Evolutionary conservation across 208 protist species (phyloP), one percentile per base, ranked within the genome.

Genomic region (Wallacemonas rigidus): DNA sequence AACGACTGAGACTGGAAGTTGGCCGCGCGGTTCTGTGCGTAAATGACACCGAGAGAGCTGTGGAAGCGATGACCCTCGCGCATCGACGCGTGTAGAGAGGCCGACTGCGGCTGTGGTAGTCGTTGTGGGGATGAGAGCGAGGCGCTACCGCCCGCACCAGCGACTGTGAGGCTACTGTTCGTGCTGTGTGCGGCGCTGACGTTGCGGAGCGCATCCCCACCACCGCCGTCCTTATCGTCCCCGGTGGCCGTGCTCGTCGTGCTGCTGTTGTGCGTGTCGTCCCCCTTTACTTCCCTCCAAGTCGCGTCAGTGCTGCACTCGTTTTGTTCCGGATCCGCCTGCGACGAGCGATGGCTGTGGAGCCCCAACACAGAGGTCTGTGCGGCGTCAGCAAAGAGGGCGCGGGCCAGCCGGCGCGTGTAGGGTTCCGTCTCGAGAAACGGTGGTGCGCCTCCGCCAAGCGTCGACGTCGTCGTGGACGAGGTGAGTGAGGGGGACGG

Each of bases 1-100:
- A 97, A 97, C 1, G 80, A 82, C 47, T 81, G 67, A 40, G 86
- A 88, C 39, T 64, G 77, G 75, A 97, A 97, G 77, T 97, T 97
- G 45, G 82, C 75, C 4, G 76, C 77, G 51, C 87, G 82, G 75
- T 97, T 97, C 67, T 75, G 73, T 65, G 91, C 87, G 74, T 88
- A 97, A 3, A 97, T 85, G 47, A 96, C 93, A 35, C 90, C 86
- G 35, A 93, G 80, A 9, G 87, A 86, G 36, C 80, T 83, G 38
- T 80, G 75, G 76, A 87, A 94, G 26, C 86, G 86, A 38, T 72
- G 74, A 14, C 70, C 75, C 50, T 95, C 92, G 7, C 39, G 35
- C 7, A 17, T 55, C 17, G 60, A 3, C 2, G 60, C 9, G 39
- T 4, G 11, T 14, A 39, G 3, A 5, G 38, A 38, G 63, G 26